These are phyloP conservation scores for Beta vulgaris DNA, from an alignment of 148 eudicot genomes.

Conservation along the genomic window DNA sequence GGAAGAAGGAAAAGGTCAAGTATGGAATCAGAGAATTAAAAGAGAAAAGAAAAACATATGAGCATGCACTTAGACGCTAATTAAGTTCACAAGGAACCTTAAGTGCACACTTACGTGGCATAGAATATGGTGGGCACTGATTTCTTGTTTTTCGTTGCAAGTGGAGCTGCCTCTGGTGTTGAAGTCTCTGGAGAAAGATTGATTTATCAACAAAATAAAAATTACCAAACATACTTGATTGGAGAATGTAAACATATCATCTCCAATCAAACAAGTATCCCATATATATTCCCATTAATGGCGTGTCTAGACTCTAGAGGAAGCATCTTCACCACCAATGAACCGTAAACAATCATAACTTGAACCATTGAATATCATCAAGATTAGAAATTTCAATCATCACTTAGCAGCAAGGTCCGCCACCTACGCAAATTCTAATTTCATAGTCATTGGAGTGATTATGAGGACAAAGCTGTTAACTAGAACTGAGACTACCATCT, in stretches of 20 bases:
- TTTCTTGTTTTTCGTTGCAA: constrained; percentile 50
- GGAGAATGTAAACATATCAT: not conserved
- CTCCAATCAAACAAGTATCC: not conserved
- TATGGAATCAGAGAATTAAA: too few species aligned
- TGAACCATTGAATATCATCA: not conserved
- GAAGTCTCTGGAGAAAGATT: constrained; percentile 34
- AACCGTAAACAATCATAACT: not conserved
- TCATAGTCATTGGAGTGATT: too few species aligned
- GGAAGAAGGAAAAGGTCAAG: too few species aligned
- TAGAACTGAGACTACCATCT: not conserved
- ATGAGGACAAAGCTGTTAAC: not conserved
- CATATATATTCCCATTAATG: too few species aligned
- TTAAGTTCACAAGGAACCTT: not conserved
- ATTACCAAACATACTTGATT: not conserved
- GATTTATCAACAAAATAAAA: not conserved
- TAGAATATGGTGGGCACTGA: constrained; percentile 67
- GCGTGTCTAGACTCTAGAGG: too few species aligned
- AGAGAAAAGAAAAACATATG: too few species aligned
- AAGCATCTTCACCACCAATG: not conserved
- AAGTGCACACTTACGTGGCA: constrained; percentile 64
- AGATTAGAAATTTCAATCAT: not conserved
- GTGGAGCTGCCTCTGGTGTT: constrained; percentile 41
- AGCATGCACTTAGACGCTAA: not conserved
- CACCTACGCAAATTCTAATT: too few species aligned
- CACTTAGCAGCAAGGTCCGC: not conserved